Evolutionary conservation across 1,284 basidiomycete species (phyloP), one percentile per base, ranked within the genome.

Genomic region (Hemileia vastatrix): DNA sequence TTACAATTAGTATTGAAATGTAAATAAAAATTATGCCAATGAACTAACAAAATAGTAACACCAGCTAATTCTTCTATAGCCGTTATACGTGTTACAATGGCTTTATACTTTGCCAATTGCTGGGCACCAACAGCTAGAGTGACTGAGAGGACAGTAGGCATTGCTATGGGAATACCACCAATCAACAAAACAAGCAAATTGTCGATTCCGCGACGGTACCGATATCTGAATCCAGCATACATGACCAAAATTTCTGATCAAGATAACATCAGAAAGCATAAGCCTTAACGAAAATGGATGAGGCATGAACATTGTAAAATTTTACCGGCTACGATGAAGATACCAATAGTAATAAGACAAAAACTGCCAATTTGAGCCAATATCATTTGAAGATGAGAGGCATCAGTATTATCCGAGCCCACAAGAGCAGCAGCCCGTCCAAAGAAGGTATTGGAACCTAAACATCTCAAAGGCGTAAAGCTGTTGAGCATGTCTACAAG

Each of bases 41-140:
- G n/a, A n/a, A n/a, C n/a, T n/a, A n/a, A n/a, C 63, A 96, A 82
- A 72, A 96, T 95, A 73, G 91, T 94, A 73, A 95, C 92, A 80
- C 91, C 92, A 53, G 91, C 92, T 72, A 96, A 82, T 78, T 94
- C 91, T 78, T 96, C 92, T 66, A 96, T 96, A 70, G 92, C 92
- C 33, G 93, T 95, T 81, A 96, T 95, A 83, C 91, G 90, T 67
- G 91, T 94, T 77, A 96, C 92, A 69, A 95, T 95, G 67, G 91
- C 92, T 83, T 96, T 93, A 83, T 94, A 90, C 82, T 93, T 94
- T 73, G 92, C 92, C 71, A 96, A 86, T 77, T 96, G 92, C 79
- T 94, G 90, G 63, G 93, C 92, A 80, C 92, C 92, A 76, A 96
- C 92, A 67, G 92, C 93, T 75, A 96, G 88, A 40, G 92, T 95